These are phyloP conservation scores for Barnettozyma botsteinii DNA, from an alignment of 805 yeast genomes.

Conservation along the genomic window DNA sequence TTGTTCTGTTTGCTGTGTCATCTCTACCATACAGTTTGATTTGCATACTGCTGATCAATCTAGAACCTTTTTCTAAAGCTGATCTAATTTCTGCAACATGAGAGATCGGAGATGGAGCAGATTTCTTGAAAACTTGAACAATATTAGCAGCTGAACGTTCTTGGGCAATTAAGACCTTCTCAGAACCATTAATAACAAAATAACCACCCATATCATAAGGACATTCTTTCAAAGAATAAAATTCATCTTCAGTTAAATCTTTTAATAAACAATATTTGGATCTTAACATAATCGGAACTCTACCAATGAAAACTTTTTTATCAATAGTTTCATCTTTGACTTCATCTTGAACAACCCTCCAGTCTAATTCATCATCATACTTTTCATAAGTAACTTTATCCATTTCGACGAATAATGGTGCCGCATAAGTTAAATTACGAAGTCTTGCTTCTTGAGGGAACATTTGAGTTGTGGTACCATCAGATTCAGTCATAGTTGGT, in stretches of 20 bases:
- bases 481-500: conserved; percentile 98
- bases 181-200: conserved; percentile 96
- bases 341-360: conserved; percentile 54
- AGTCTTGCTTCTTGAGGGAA: conserved; percentile 97
- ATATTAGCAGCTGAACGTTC: conserved; percentile 98
- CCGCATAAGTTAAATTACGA: conserved; percentile 92
- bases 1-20: conserved; percentile 75
- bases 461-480: conserved; percentile 98
- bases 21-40: conserved; percentile 85
- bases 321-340: conserved; percentile 60
- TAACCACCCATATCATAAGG: conserved; percentile 99
- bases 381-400: conserved; percentile 82
- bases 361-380: conserved; percentile 65
- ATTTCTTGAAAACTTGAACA: conserved; percentile 96
- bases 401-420: conserved; percentile 95
- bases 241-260: conserved; percentile 86
- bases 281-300: conserved; percentile 95
- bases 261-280: conserved; percentile 93
- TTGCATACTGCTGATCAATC: conserved; percentile 90
- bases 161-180: conserved; percentile 96
- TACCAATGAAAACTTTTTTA: conserved; percentile 86
- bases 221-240: conserved; percentile 94
- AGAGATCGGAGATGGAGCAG: conserved; percentile 94
- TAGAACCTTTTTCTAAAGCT: conserved; percentile 95
- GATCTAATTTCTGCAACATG: conserved; percentile 96